phyloP scores from a whole-genome alignment of 1,284 basidiomycete genomes.

The Thecaphora thlaspeos region DNA sequence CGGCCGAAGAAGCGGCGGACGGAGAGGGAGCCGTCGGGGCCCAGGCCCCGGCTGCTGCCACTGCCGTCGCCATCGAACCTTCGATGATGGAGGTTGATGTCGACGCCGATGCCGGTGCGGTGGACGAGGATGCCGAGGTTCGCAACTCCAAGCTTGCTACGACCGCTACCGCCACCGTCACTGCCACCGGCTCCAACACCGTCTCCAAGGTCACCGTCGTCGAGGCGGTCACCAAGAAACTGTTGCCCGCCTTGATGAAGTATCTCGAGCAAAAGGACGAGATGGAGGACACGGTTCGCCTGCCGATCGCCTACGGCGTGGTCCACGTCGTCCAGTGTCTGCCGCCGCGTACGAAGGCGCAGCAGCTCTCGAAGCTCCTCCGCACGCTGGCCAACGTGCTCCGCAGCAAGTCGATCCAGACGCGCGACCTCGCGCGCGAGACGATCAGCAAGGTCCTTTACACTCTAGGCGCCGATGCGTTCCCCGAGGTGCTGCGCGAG shows the following conservation, averaged over 20 bases:
- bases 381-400: slow-evolving; percentile 84
- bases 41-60: slow-evolving; percentile 6
- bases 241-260: slow-evolving; percentile 53
- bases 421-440: slow-evolving; percentile 81
- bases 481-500: slow-evolving; percentile 75
- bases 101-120: slow-evolving; percentile 2
- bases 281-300: slow-evolving; percentile 68
- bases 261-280: slow-evolving; percentile 69
- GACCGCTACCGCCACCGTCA: not conserved
- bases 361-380: slow-evolving; percentile 74
- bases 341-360: slow-evolving; percentile 63
- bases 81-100: slow-evolving; percentile 1
- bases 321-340: slow-evolving; percentile 80
- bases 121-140: slow-evolving; percentile 14
- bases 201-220: slow-evolving; percentile 62
- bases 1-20: slow-evolving; percentile 66
- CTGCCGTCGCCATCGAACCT: too few species aligned
- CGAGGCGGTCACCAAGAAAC: slow-evolving; percentile 69
- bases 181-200: not conserved
- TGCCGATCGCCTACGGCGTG: slow-evolving; percentile 82
- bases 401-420: slow-evolving; percentile 89
- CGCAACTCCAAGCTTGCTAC: slow-evolving; percentile 12
- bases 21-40: slow-evolving; percentile 26
- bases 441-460: slow-evolving; percentile 80
- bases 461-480: slow-evolving; percentile 72